Evolutionary conservation across 768 basidiomycete genomes (phyloP).

Genomic region (Thelephora aurantiotincta): DNA sequence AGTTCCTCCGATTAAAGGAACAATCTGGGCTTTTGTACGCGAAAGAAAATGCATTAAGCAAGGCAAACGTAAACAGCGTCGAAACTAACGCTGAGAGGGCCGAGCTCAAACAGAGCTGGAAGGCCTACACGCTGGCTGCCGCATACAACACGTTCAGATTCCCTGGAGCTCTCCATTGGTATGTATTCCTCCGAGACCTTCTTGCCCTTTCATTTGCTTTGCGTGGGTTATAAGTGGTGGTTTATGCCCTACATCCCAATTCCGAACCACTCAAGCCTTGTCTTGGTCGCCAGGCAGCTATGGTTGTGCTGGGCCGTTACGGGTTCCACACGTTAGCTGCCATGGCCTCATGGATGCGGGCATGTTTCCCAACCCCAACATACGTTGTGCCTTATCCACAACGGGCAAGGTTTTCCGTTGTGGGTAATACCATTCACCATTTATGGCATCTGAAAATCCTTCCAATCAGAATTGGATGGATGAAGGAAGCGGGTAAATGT

Average conservation of each 20-base stretch:
- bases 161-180: constrained; percentile 84
- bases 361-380: neutral
- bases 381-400: neutral
- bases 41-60: constrained; percentile 40
- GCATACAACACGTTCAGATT: constrained; percentile 62
- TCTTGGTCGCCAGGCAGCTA: neutral
- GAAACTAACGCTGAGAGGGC: constrained; percentile 30
- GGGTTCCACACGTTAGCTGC: neutral
- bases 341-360: constrained; percentile 1
- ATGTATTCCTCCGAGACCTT: constrained; percentile 11
- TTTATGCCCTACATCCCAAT: neutral
- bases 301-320: neutral
- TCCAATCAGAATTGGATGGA: no score
- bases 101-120: constrained; percentile 46
- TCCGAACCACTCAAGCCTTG: no score
- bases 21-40: constrained; percentile 45
- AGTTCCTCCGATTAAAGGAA: constrained; percentile 58
- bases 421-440: no score
- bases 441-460: no score
- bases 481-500: no score
- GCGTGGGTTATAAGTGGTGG: neutral
- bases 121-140: constrained; percentile 57
- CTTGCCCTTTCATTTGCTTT: neutral
- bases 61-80: constrained; percentile 37
- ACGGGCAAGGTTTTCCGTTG: no score